Base-by-base conservation (phyloP, 23 red algal species). In the Gracilaria caudata region DNA sequence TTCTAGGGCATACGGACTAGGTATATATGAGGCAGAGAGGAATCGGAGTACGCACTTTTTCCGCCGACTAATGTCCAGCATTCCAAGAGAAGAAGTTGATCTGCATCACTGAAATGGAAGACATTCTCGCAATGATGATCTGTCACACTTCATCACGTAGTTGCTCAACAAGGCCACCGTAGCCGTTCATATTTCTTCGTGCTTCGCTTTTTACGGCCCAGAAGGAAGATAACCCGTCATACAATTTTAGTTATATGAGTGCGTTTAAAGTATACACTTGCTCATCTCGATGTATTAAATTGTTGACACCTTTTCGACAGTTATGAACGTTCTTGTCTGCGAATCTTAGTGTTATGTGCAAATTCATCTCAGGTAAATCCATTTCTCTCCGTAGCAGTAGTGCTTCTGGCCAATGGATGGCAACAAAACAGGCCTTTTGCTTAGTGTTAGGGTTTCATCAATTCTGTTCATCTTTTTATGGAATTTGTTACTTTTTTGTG, bases 341-440 rank as follows among this genome's bases (percentile, higher is more conserved):
- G 68, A 93, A 93, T 28, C 90, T 80, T 11, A 93, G 68, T 9
- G 90, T 93, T 26, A 93, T 84, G 37, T 93, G 90, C 9, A 93
- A 64, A 72, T 93, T 80, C 29, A 24, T 56, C 23, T 29, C 53
- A 1, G 79, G 65, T 26, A 93, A 79, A 41, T 73, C 80, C 39
- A 93, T 47, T 55, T 93, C 46, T 6, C 19, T 23, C 25, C 90
- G 65, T 40, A 93, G 28, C 13, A 4, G 34, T 14, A 86, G 45
- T 8, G 68, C 90, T 36, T 41, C 90, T 17, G 80, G 90, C 90
- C 90, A 93, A 10, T 93, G 3, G 49, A 93, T 33, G 19, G 86
- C 90, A 28, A 51, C 90, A n/a, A n/a, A n/a, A n/a, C n/a, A n/a
- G n/a, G n/a, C n/a, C n/a, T n/a, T n/a, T n/a, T n/a, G n/a, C n/a